Conservation (phyloP, 1,284 basidiomycete species). For the Irpex sp. region DNA sequence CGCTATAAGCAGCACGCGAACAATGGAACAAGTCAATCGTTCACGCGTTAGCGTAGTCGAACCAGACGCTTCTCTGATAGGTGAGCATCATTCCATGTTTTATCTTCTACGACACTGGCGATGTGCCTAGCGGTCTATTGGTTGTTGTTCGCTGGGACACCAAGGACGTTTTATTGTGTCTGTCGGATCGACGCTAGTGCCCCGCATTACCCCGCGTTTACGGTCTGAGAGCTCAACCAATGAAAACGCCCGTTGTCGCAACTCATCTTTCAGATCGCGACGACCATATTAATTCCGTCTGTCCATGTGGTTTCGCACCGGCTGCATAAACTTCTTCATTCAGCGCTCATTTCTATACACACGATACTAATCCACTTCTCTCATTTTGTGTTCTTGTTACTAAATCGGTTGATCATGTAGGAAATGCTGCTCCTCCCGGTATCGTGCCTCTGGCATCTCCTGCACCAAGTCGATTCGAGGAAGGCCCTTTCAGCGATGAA, state of each 20-base stretch:
- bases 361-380: neutral
- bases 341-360: neutral
- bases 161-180: neutral
- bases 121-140: neutral
- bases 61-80: neutral
- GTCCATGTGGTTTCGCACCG: neutral
- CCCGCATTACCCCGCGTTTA: neutral
- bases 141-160: neutral
- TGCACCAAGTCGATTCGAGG: neutral
- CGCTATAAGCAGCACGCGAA: neutral
- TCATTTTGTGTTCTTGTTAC: neutral
- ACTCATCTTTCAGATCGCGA: neutral
- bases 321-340: neutral
- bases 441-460: neutral
- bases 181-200: neutral
- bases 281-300: neutral
- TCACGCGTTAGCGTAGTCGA: neutral
- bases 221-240: neutral
- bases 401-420: neutral
- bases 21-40: neutral
- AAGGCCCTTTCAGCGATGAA: neutral
- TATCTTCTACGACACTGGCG: neutral
- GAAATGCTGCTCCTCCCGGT: neutral
- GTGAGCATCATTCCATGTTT: neutral
- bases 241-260: neutral